Base-by-base conservation (phyloP, 139 green algal genomes). In the Tetradesmus obliquus region DNA sequence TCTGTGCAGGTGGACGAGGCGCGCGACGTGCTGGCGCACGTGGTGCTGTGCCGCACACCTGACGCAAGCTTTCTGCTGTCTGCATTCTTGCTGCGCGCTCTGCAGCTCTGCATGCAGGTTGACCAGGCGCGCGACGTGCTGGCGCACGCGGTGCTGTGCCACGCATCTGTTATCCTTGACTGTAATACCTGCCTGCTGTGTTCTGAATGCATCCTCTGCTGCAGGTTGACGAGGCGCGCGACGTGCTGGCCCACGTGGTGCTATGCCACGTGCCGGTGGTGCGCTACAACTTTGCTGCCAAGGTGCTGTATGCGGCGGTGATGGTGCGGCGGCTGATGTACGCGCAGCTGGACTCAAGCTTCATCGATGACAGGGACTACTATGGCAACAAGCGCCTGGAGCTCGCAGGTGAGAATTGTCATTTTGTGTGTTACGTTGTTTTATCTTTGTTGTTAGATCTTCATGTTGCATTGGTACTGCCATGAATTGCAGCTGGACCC, bases 301-400 rank as follows among this genome's bases (percentile, higher is more conserved):
- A 99, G 94, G 95, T 96, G 84, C 57, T 94, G 10, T 99, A 99
- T 95, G 92, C 99, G 9, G 96, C 96, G 9, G 94, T 98, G n/a
- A 99, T 99, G 95, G 91, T 99, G 60, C 95, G 98, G 9, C 95
- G 98, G 71, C 98, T 99, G 96, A 93, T 99, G 89, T 94, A 96
- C 66, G 98, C 98, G 5, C 95, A 98, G 93, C 84, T 98, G 74
- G 97, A 99, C 93, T 95, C 95, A 13, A 95, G 92, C 66, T 95
- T 97, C 86, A 96, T 99, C 5, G 98, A 99, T 88, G 98, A 99
- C 95, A 91, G 96, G 12, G 98, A 99, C 94, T 99, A 99, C 95
- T 99, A 99, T 87, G 98, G 98, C 90, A 99, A 99, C 97, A 99
- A 99, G 94, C 94, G 98, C 4, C 95, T 99, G 91, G 98, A 99